Evolutionary conservation across 2,329 filamentous ascomycete genomes (phyloP).

Genomic region (Periconia digitata): DNA sequence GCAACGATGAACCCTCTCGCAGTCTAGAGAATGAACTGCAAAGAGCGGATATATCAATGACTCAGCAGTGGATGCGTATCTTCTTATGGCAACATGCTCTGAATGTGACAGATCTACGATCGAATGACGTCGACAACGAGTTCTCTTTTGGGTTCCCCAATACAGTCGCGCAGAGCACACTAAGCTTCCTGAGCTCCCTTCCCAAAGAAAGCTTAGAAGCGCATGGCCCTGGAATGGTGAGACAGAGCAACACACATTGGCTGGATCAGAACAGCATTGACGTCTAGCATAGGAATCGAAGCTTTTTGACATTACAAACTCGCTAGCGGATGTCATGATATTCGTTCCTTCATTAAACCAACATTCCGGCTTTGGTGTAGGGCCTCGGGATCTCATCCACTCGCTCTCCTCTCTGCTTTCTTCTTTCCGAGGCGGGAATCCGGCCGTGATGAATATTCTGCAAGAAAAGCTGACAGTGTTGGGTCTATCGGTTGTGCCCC

Average conservation of each 20-base stretch:
- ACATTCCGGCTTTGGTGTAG: slow-evolving; percentile 31
- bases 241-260: slow-evolving; percentile 2
- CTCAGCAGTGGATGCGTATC: slow-evolving; percentile 42
- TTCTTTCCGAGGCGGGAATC: slow-evolving; percentile 37
- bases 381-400: slow-evolving; percentile 38
- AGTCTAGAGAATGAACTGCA: slow-evolving; percentile 39
- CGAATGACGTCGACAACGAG: slow-evolving; percentile 30
- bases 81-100: slow-evolving; percentile 42
- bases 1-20: slow-evolving; percentile 28
- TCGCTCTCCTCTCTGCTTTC: slow-evolving; percentile 32
- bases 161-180: slow-evolving; percentile 36
- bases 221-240: slow-evolving; percentile 40
- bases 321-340: slow-evolving; percentile 41
- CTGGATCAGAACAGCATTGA: neutral
- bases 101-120: slow-evolving; percentile 35
- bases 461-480: slow-evolving; percentile 34
- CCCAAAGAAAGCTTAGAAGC: slow-evolving; percentile 36
- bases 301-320: slow-evolving; percentile 39
- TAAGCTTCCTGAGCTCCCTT: slow-evolving; percentile 32
- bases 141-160: slow-evolving; percentile 41
- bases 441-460: slow-evolving; percentile 35
- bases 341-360: slow-evolving; percentile 37
- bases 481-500: slow-evolving; percentile 29
- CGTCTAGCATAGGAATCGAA: slow-evolving; percentile 32
- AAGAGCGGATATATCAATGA: slow-evolving; percentile 41